Evolutionary conservation across 2,329 filamentous ascomycete species (phyloP).

Genomic region (Sclerotinia sclerotiorum): DNA sequence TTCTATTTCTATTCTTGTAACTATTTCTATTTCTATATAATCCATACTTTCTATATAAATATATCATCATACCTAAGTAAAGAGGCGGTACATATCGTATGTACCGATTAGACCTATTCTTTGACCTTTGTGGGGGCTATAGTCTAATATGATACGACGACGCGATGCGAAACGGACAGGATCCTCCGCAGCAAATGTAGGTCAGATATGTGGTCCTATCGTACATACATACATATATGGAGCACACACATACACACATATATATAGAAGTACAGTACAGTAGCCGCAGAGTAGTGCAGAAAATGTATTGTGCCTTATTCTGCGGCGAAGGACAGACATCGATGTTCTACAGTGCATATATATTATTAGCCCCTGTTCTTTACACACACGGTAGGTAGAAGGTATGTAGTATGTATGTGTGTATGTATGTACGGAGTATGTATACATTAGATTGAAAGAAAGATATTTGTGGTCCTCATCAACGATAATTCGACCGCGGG

Average conservation of each 20-base stretch:
- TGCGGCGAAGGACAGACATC: constrained; percentile 16
- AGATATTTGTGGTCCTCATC: constrained; percentile 7
- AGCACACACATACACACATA: neutral
- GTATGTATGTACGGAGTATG: neutral
- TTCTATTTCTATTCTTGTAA: neutral
- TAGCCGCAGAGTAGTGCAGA: constrained; percentile 12
- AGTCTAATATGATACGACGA: constrained; percentile 12
- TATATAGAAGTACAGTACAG: neutral
- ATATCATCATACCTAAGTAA: constrained; percentile 8
- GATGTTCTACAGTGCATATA: constrained; percentile 3
- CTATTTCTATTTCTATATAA: neutral
- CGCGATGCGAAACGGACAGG: neutral
- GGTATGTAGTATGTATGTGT: no score
- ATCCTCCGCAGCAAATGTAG: constrained; percentile 14
- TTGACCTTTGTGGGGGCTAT: constrained; percentile 2
- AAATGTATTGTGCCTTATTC: constrained; percentile 17
- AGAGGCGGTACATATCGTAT: neutral
- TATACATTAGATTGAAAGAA: constrained; percentile 16
- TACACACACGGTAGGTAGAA: neutral
- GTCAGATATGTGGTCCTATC: constrained; percentile 18
- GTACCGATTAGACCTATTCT: constrained; percentile 3
- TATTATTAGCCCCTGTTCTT: neutral
- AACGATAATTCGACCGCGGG: constrained; percentile 13
- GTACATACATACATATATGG: constrained; percentile 8
- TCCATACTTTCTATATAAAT: constrained; percentile 1